phyloP scores from a whole-genome alignment of 108 stramenopile genomes.

The Conticribra guillardii region DNA sequence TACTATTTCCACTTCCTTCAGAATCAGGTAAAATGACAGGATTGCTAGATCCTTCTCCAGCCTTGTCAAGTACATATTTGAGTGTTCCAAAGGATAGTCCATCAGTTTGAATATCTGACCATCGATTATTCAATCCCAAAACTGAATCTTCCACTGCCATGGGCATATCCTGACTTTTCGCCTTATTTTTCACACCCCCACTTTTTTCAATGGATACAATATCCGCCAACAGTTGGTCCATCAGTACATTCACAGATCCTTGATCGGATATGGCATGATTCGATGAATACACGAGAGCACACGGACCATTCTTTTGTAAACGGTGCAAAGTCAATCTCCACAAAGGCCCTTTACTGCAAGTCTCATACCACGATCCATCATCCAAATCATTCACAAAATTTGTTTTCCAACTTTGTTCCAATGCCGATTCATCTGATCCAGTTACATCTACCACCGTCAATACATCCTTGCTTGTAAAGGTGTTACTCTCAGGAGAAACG shows the following conservation, averaged over 20 bases:
- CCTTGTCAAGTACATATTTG: constrained; percentile 77
- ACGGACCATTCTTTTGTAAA: constrained; percentile 34
- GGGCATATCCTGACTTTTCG: constrained; percentile 59
- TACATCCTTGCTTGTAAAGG: constrained; percentile 56
- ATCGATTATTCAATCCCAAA: constrained; percentile 58
- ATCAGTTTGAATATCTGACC: constrained; percentile 46
- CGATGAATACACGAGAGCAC: constrained; percentile 77
- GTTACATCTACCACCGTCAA: constrained; percentile 58
- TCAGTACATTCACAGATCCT: constrained; percentile 69
- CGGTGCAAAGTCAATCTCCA: constrained; percentile 80
- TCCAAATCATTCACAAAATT: constrained; percentile 73
- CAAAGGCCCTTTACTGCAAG: constrained; percentile 54
- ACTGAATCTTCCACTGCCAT: constrained; percentile 81
- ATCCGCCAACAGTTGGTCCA: constrained; percentile 70
- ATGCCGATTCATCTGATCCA: constrained; percentile 27
- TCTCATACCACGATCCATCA: constrained; percentile 70
- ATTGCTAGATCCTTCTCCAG: constrained; percentile 73
- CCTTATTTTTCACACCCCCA: constrained; percentile 33
- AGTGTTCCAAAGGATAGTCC: constrained; percentile 61
- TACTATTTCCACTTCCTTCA: constrained; percentile 40
- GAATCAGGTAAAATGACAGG: constrained; percentile 86
- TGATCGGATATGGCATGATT: constrained; percentile 92
- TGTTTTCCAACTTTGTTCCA: constrained; percentile 68
- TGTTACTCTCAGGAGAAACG: constrained; percentile 39
- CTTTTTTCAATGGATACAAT: constrained; percentile 58